Evolutionary conservation across 768 basidiomycete species (phyloP).

Genomic region (Chiua virens): DNA sequence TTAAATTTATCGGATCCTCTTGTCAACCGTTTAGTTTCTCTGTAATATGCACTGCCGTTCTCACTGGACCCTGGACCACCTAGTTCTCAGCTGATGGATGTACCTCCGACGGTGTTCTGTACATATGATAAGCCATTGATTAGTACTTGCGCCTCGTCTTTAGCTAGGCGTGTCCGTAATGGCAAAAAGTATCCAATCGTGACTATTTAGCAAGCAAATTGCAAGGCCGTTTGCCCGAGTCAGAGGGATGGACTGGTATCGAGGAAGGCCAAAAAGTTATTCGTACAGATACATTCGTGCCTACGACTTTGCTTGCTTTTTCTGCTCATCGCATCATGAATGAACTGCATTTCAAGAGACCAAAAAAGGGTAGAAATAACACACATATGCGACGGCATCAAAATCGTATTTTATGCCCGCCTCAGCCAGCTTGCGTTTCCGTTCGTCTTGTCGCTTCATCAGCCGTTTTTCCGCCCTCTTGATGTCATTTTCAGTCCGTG

Average conservation of each 20-base stretch:
- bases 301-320: slow-evolving; percentile 37
- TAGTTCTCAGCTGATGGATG: background rate
- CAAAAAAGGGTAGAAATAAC: slow-evolving; percentile 29
- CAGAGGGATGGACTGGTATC: too few species aligned
- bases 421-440: slow-evolving; percentile 76
- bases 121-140: background rate
- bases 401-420: slow-evolving; percentile 89
- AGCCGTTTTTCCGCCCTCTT: slow-evolving; percentile 64
- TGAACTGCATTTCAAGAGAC: background rate
- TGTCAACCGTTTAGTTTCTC: background rate
- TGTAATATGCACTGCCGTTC: slow-evolving; percentile 9
- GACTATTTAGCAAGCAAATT: too few species aligned
- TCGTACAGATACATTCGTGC: background rate
- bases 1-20: background rate
- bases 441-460: slow-evolving; percentile 71
- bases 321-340: slow-evolving; percentile 13
- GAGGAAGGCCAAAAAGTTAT: too few species aligned
- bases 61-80: background rate
- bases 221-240: too few species aligned
- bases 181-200: background rate
- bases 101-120: background rate
- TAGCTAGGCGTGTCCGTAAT: background rate
- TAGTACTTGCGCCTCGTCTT: background rate
- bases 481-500: slow-evolving; percentile 72
- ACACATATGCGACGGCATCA: slow-evolving; percentile 77